Evolutionary conservation across 1,139 yeast genomes (phyloP), one percentile per base, ranked within the genome.

Genomic region (Geotrichum siamense): DNA sequence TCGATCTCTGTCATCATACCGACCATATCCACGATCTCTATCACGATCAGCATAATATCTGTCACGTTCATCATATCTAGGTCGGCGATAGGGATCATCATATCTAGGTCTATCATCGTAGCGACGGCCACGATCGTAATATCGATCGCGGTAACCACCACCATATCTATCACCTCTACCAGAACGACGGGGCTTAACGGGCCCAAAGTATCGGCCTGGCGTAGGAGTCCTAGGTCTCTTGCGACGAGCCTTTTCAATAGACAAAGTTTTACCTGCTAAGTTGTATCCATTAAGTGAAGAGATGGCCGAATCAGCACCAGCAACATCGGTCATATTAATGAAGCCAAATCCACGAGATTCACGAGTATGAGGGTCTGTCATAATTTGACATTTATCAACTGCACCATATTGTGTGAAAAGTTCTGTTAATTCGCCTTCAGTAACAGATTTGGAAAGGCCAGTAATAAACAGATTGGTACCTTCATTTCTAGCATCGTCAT

Each of bases 261-360:
- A 52, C 34, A 64, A 52, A 15, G 57, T 50, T 38, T 60, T 54
- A 22, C 69, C 69, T 9, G 58, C 62, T 17, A 61, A 40, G 31
- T 55, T 60, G 26, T 47, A 48, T 21, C 67, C 67, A 38, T 59
- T 53, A 25, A 64, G 53, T n/a, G 52, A 58, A 34, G 51, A 53
- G 19, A 62, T 47, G n/a, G 64, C 69, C 17, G 55, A 57, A 30
- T 61, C 61, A 16, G 69, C 69, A 5, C 50, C 58, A 26, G 51
- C 55, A n/a, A 55, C 53, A 35, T 57, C 59, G 19, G 48, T 57
- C 61, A 63, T 61, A 48, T 62, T 57, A 43, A 65, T 67, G 44
- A 65, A 65, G 2, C 69, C 69, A 49, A 65, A 65, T 1, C 69
- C 69, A 32, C 69, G 55, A 2, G 69, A 60, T 45, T 63, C 68